Conservation (phyloP, 768 basidiomycete species). For the Pulveroboletus sp. region DNA sequence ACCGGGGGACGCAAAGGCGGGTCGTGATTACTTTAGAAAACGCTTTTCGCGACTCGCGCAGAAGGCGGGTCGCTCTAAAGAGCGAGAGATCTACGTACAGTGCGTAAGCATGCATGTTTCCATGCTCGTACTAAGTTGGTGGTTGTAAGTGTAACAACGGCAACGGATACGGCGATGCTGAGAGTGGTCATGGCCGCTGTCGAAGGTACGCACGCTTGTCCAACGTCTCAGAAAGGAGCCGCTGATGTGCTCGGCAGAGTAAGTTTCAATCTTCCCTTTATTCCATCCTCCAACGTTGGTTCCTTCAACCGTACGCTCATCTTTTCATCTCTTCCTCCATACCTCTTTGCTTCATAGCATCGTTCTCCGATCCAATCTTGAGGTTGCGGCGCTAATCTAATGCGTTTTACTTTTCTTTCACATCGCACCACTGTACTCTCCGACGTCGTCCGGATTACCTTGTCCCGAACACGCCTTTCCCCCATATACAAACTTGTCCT, state of each 20-base stretch:
- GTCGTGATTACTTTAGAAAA: conserved; percentile 86
- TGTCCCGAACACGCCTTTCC: conserved; percentile 2
- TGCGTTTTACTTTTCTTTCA: conserved; percentile 19
- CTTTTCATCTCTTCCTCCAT: conserved; percentile 13
- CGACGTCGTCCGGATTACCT: conserved; percentile 3
- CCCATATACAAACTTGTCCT: conserved; percentile 17
- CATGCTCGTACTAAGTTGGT: conserved; percentile 6
- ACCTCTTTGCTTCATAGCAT: conserved; percentile 26
- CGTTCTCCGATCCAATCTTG: conserved; percentile 35
- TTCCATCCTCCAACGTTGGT: conserved; percentile 19
- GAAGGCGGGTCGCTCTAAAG: conserved; percentile 78
- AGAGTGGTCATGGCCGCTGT: conserved; percentile 94
- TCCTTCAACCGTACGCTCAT: conserved; percentile 26
- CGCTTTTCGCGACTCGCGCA: conserved; percentile 79
- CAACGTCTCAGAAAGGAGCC: background rate
- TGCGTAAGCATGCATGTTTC: conserved; percentile 38
- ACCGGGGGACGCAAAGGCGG: conserved; percentile 63
- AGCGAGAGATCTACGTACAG: conserved; percentile 93
- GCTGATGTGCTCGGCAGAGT: conserved; percentile 48
- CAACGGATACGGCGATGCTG: conserved; percentile 84
- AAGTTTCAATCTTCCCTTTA: conserved; percentile 40
- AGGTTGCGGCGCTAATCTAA: conserved; percentile 32
- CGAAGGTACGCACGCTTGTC: conserved; percentile 59
- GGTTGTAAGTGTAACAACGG: conserved; percentile 68
- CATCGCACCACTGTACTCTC: conserved; percentile 13